Base-by-base conservation (phyloP, 1,284 basidiomycete genomes). In the Schizopora paradoxa region DNA sequence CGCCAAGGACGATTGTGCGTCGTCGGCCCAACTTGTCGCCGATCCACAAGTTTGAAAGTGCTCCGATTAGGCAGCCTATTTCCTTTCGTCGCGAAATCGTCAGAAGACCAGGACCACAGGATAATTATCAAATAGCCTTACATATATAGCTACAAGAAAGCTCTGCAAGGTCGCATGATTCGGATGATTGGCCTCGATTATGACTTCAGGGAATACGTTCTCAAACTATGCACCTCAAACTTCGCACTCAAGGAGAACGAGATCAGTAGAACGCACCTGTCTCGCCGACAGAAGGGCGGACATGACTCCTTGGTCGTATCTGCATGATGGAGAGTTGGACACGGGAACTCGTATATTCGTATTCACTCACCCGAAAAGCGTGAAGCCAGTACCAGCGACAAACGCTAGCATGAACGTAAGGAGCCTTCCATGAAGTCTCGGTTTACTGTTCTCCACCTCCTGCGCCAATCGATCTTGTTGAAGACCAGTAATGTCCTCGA, bases 241-340 rank as follows among this genome's bases (percentile, higher is more conserved):
- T 36, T 37, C 19, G 35, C 19, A 31, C 25, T 23, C 41, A 40
- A 43, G 28, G 16, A 27, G 23, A 33, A 16, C 5, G 10, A 27
- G 25, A 16, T 34, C 6, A 5, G 28, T 6, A n/a, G 25, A 25
- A 49, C 51, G 28, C 27, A 70, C 72, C 62, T 74, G 70, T 45
- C 65, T 64, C 14, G 74, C 72, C 16, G 72, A 75, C 25, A 80
- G 61, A 14, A 82, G 62, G 2, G 77, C 74, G 32, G 73, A 76
- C 77, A 82, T 80, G 26, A 81, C 77, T 49, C 78, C 78, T 54
- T 81, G 79, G 55, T 81, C 79, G 63, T 81, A 81, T 13, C 74
- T 76, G 32, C 11, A 10, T 16, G 7, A n/a, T 19, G 21, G 16
- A 23, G 8, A 33, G n/a, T n/a, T 35, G 11, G 37, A 21, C 33